Evolutionary conservation across 257 asterid species (phyloP).

Genomic region (Verbascum thapsus): DNA sequence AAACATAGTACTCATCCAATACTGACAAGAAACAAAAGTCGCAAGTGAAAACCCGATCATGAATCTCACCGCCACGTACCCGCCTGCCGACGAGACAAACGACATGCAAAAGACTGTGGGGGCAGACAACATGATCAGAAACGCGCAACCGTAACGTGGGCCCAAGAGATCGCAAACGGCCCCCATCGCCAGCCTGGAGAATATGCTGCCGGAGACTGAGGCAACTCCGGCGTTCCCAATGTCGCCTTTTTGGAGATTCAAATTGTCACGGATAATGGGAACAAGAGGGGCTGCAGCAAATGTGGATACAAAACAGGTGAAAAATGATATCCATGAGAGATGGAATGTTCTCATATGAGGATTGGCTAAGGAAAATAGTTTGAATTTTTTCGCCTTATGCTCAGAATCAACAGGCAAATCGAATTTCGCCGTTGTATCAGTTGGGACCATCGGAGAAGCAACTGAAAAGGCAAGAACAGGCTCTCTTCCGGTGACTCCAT

Average conservation of each 20-base stretch:
- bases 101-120: conserved; percentile 58
- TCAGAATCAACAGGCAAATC: conserved; percentile 54
- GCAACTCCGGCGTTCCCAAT: conserved; percentile 73
- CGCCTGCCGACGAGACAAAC: conserved; percentile 42
- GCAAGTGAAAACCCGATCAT: conserved; percentile 66
- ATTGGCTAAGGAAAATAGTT: conserved; percentile 42
- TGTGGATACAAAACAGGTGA: conserved; percentile 65
- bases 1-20: conserved; percentile 62
- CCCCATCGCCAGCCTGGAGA: conserved; percentile 69
- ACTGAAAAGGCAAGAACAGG: conserved; percentile 49
- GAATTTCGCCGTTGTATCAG: conserved; percentile 43
- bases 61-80: conserved; percentile 52
- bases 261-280: conserved; percentile 65
- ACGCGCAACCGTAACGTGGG: conserved; percentile 63
- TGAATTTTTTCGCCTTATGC: conserved; percentile 51
- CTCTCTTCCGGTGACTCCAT: conserved; percentile 69
- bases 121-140: conserved; percentile 50
- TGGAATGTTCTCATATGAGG: conserved; percentile 77
- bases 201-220: conserved; percentile 61
- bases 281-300: conserved; percentile 72
- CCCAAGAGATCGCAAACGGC: conserved; percentile 60
- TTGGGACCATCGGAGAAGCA: conserved; percentile 36
- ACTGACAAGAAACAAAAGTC: conserved; percentile 62
- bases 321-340: conserved; percentile 71
- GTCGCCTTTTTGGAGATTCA: conserved; percentile 48